These are phyloP conservation scores for Trypanosoma rangeli DNA, from an alignment of 208 protist genomes.

Conservation along the genomic window DNA sequence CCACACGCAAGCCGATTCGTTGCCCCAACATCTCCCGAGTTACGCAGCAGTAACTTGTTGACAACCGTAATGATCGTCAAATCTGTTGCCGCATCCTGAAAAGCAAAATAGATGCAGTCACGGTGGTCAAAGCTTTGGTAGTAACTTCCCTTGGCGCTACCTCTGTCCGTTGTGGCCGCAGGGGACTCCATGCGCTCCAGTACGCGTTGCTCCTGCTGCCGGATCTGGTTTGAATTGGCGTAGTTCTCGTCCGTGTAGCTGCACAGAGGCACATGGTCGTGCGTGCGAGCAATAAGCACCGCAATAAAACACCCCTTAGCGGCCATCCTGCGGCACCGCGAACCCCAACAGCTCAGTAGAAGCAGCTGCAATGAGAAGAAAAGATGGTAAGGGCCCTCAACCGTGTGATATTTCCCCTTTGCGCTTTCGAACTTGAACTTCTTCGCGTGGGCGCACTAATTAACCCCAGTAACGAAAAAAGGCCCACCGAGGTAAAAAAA, in stretches of 20 bases:
- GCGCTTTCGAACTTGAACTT: neutral
- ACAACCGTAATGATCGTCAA: slow-evolving; percentile 86
- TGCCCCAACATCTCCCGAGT: slow-evolving; percentile 63
- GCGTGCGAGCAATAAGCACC: slow-evolving; percentile 81
- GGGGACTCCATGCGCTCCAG: slow-evolving; percentile 82
- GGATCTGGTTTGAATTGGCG: slow-evolving; percentile 60
- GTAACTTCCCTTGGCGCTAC: slow-evolving; percentile 59
- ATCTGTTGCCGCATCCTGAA: slow-evolving; percentile 83
- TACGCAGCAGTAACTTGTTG: slow-evolving; percentile 88
- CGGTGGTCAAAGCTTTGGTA: slow-evolving; percentile 92
- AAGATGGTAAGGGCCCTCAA: neutral
- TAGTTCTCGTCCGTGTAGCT: slow-evolving; percentile 88
- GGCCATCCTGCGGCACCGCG: slow-evolving; percentile 42
- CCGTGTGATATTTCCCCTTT: neutral
- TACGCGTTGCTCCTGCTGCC: slow-evolving; percentile 86
- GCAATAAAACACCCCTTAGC: slow-evolving; percentile 88
- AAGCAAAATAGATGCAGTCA: slow-evolving; percentile 89
- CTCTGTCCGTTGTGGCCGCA: slow-evolving; percentile 42
- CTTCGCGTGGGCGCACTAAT: neutral
- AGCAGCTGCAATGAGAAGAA: neutral
- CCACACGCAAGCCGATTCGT: slow-evolving; percentile 83
- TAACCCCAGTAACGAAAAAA: slow-evolving; percentile 6
- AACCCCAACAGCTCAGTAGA: neutral
- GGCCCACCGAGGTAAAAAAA: slow-evolving; percentile 31
- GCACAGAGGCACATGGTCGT: slow-evolving; percentile 82